Conservation (phyloP, 2,329 filamentous ascomycete species). For the Bipolaris cookei region DNA sequence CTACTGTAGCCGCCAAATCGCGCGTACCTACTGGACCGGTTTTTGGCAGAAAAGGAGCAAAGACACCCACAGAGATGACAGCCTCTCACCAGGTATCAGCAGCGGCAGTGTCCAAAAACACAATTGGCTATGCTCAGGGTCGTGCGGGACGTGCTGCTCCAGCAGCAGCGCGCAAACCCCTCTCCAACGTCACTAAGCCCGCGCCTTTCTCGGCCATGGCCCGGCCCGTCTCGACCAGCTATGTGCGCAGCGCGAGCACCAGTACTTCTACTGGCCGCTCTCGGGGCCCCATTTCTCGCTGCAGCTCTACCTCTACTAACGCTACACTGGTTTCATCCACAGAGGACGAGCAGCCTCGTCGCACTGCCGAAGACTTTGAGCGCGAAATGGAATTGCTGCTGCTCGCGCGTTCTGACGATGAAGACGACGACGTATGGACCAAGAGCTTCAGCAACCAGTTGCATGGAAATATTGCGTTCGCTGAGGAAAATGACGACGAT, state of each 20-base stretch:
- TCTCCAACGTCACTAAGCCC: constrained; percentile 46
- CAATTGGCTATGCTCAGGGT: constrained; percentile 84
- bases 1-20: constrained; percentile 51
- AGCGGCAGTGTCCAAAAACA: constrained; percentile 74
- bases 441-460: constrained; percentile 39
- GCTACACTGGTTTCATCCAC: constrained; percentile 36
- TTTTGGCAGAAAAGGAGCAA: constrained; percentile 50
- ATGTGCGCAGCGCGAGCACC: constrained; percentile 23
- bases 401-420: constrained; percentile 36
- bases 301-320: constrained; percentile 42
- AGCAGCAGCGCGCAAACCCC: constrained; percentile 42
- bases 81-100: constrained; percentile 65
- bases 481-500: constrained; percentile 34
- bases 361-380: constrained; percentile 44
- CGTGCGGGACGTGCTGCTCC: constrained; percentile 60
- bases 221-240: constrained; percentile 25
- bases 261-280: constrained; percentile 18
- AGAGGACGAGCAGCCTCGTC: constrained; percentile 30
- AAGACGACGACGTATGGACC: constrained; percentile 42
- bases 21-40: constrained; percentile 44
- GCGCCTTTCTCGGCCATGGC: constrained; percentile 36
- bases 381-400: constrained; percentile 41
- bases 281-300: constrained; percentile 39
- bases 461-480: constrained; percentile 29
- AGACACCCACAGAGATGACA: constrained; percentile 54